Conservation (phyloP, 345 rosid species). For the Raphanus raphanistrum region DNA sequence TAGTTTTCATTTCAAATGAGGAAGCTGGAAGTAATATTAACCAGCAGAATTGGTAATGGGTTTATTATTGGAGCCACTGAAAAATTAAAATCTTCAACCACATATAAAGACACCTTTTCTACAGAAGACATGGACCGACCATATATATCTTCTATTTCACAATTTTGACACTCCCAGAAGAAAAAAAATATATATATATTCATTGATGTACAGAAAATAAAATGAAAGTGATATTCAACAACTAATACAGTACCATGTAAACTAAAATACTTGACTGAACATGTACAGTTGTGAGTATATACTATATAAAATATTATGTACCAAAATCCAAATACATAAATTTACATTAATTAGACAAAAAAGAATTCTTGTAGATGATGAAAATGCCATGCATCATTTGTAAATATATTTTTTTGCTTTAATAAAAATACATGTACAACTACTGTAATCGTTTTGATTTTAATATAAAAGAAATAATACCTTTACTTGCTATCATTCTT, state of each 20-base stretch:
- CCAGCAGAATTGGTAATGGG: conserved; percentile 3
- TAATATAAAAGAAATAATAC: background rate
- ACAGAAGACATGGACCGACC: conserved; percentile 22
- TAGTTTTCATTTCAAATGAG: too few relatives aligned
- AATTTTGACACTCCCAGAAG: conserved; percentile 5
- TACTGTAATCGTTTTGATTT: background rate
- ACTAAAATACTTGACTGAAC: background rate
- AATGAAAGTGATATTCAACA: background rate
- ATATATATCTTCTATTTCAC: conserved; percentile 8
- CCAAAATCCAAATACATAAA: background rate
- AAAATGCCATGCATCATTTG: background rate
- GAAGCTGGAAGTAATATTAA: background rate
- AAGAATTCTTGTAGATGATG: background rate
- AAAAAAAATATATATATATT: background rate
- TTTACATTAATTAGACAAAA: background rate
- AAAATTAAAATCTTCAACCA: conserved; percentile 9
- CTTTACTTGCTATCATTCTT: conserved; percentile 21
- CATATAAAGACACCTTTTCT: conserved; percentile 36
- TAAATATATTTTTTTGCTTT: background rate
- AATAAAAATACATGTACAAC: background rate
- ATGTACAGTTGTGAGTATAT: background rate
- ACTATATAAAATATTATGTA: background rate
- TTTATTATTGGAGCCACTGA: background rate
- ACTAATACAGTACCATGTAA: background rate
- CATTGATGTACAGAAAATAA: background rate